Evolutionary conservation across 2,329 filamentous ascomycete genomes (phyloP), one percentile per base, ranked within the genome.

Genomic region (Ceratocystis variospora): DNA sequence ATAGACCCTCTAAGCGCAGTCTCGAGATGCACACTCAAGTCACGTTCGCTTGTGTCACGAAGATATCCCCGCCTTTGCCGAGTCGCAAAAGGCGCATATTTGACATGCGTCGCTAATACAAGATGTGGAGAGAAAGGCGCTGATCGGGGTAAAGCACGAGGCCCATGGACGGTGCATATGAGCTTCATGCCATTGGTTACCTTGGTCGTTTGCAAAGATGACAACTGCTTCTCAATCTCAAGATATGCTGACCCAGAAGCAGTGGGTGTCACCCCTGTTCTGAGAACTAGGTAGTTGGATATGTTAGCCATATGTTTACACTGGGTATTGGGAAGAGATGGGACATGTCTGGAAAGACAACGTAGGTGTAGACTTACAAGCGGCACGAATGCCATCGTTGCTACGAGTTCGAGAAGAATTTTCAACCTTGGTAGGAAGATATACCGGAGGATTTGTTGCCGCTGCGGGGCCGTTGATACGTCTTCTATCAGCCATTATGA

Each of bases 1-100:
- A 97, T 86, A 6, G 90, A 89, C 0, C 93, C 93, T 44, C 91
- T 84, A 63, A 99, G 80, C 31, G 94, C 92, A 17, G 90, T 93
- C 75, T 97, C 92, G 2, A 99, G 79, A 74, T 97, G 93, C 10
- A 92, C 88, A 12, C 90, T 90, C 1, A 99, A 81, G 73, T 99
- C 94, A 63, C 92, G 84, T 77, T 99, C 94, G 69, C 83, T 87
- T 17, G 87, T 81, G 74, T 97, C 93, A 61, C 92, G 86, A 25
- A 96, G 79, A 74, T 96, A 96, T 12, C 92, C 90, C 73, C 89
- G 84, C 68, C 94, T 83, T 71, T 87, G 83, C 67, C 88, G 83
- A 5, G 90, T 90, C 1, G 94, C 93, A 73, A 99, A 99, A 0
- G 94, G 92, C 0, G 94, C 92, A 74, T 96, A 97, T 77, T 97